Evolutionary conservation across 1,284 basidiomycete species (phyloP), one percentile per base, ranked within the genome.

Genomic region (Sporisorium scitamineum): DNA sequence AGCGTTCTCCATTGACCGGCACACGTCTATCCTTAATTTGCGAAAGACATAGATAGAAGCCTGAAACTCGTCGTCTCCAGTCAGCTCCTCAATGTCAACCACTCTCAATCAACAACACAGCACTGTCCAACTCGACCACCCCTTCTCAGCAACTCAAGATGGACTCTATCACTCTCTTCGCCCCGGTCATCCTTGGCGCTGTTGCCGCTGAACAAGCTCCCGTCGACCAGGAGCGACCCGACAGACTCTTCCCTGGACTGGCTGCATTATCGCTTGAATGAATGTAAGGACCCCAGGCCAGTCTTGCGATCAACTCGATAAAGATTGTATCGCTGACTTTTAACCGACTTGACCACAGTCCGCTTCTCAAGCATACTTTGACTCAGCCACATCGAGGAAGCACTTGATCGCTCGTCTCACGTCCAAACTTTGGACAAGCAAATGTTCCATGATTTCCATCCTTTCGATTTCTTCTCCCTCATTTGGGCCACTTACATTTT

Each of bases 131-230:
- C 14, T 27, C 16, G 11, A n/a, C 16, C 27, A 22, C 27, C 24
- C 16, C 29, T 27, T 22, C 29, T 27, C n/a, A 10, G 27, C 26
- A 13, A 39, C 22, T 44, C 41, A 59, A 41, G 26, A 61, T 66
- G 64, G 57, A 60, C 53, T 44, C 55, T 29, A 47, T 61, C 41
- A 52, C 54, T 27, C 58, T 67, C 39, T 67, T 67, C 26, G 53
- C 64, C 10, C 58, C 58, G 8, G 9, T 61, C 54, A 67, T 47
- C 48, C 45, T 57, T 41, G 48, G 45, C 18, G 64, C 64, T 44
- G 64, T 67, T 9, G 52, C 31, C 18, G 31, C 64, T 34, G 64
- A 67, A 16, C 48, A 55, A 24, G 54, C 53, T 22, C 64, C 64
- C 8, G 58, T 61, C 31, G 41, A 67, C 31, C 27, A 55, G 54